Evolutionary conservation across 2,329 filamentous ascomycete genomes (phyloP), one percentile per base, ranked within the genome.

Genomic region (Cucurbitaria berberidis): DNA sequence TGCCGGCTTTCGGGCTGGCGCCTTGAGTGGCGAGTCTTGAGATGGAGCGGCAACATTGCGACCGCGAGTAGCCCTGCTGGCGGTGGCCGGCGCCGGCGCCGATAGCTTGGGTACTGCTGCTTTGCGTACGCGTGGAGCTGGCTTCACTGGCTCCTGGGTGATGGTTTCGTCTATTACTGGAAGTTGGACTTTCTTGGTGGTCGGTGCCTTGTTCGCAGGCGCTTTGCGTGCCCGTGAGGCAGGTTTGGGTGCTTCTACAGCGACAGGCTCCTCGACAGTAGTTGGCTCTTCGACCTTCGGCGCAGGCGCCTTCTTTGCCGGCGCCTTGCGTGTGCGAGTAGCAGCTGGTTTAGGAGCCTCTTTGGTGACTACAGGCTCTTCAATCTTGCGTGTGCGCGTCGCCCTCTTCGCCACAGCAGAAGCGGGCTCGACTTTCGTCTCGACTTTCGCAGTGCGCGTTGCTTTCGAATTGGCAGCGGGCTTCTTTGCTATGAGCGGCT

Each of bases 11-110:
- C 67, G 65, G 9, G 68, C 64, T 16, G 65, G 66, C 21, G 66
- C 51, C 53, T 64, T 64, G 24, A 64, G 65, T 24, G 67, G 67
- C n/a, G 67, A 70, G 7, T 64, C 59, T 43, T 60, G 55, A 38
- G 60, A 43, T 3, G 54, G 43, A 18, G 47, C 49, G 16, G 60
- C 55, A 32, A 47, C 59, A 55, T 59, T 60, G 48, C 62, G 65
- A 10, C 55, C 65, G 32, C 67, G 64, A 32, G 62, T 66, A 19
- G 62, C 50, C 41, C 62, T 62, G 34, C 51, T 52, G 9, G 60
- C 48, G 30, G 57, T 51, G 18, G 50, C 51, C 18, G 57, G 51
- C 26, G 55, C 55, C 6, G 54, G 18, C 8, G 52, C 56, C 22
- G 27, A 30, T 11, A 30, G 27, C 34, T 62, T 60, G 9, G 56